A percentile compares a stretch with the other conserved stretches of the same genome.
These are phyloP conservation scores for Trichoderma pleuroti DNA, from an alignment of 2,329 filamentous ascomycete genomes.

Conservation along the genomic window DNA sequence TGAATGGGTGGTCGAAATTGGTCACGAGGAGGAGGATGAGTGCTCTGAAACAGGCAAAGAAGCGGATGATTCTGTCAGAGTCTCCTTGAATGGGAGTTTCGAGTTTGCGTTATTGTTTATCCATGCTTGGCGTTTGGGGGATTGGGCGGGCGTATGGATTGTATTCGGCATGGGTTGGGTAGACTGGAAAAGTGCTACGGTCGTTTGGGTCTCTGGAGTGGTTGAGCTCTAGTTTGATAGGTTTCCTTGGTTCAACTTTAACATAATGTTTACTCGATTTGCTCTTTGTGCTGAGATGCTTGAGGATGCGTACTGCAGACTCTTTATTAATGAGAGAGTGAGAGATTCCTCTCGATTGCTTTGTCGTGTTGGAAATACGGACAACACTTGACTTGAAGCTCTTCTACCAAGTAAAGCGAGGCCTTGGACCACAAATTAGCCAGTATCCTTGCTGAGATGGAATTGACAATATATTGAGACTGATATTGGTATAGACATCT, in stretches of 20 bases:
- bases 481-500: background rate
- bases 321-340: background rate
- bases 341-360: background rate
- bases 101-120: background rate
- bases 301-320: background rate
- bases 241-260: background rate
- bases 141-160: background rate
- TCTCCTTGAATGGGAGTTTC: background rate
- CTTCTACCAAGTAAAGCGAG: background rate
- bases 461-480: background rate
- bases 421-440: too few relatives aligned
- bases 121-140: background rate
- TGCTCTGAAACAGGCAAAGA: background rate
- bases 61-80: conserved; percentile 1
- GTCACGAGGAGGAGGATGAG: background rate
- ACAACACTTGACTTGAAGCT: background rate
- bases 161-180: background rate
- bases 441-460: background rate
- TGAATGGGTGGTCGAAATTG: background rate
- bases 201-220: background rate
- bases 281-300: background rate
- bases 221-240: background rate
- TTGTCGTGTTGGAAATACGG: background rate
- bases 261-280: background rate
- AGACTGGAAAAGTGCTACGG: background rate